Percentiles rank a stretch among this genome's conserved stretches.
phyloP scores from a whole-genome alignment of 2,329 filamentous ascomycete species.

The Ceratocystiopsis minuta region DNA sequence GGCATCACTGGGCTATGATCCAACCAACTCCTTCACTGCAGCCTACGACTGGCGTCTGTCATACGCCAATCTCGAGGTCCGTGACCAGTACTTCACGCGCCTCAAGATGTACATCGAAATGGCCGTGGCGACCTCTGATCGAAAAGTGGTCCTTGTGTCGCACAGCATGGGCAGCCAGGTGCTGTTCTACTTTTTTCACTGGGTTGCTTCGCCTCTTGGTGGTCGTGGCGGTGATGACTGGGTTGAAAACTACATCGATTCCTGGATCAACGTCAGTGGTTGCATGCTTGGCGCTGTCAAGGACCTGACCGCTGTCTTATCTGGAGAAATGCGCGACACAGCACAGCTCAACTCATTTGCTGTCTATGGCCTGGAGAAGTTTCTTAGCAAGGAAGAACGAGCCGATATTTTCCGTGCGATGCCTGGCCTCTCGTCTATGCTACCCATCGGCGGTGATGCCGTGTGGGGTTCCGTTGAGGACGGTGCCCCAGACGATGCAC shows the following conservation, averaged over 20 bases:
- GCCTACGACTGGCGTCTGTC: slow-evolving; percentile 84
- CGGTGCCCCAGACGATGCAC: slow-evolving; percentile 74
- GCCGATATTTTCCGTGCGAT: slow-evolving; percentile 91
- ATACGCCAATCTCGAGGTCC: slow-evolving; percentile 72
- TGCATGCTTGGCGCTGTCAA: slow-evolving; percentile 96
- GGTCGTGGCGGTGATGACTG: slow-evolving; percentile 70
- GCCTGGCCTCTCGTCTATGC: slow-evolving; percentile 92
- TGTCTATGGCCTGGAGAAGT: slow-evolving; percentile 92
- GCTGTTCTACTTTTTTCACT: slow-evolving; percentile 60
- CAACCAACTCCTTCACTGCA: slow-evolving; percentile 52
- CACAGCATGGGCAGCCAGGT: slow-evolving; percentile 98
- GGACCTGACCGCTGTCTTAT: slow-evolving; percentile 74
- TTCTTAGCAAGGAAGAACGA: slow-evolving; percentile 75
- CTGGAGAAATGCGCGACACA: slow-evolving; percentile 96
- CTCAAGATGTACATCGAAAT: slow-evolving; percentile 83
- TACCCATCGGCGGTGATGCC: slow-evolving; percentile 80
- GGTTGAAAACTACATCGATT: slow-evolving; percentile 80
- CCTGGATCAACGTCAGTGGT: slow-evolving; percentile 96
- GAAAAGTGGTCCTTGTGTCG: slow-evolving; percentile 72
- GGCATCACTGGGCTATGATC: slow-evolving; percentile 89
- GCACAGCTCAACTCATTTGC: slow-evolving; percentile 92
- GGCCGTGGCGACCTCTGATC: slow-evolving; percentile 50
- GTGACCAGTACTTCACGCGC: slow-evolving; percentile 86
- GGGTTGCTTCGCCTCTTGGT: slow-evolving; percentile 61
- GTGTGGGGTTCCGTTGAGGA: slow-evolving; percentile 75